A percentile compares a stretch with the other conserved stretches of the same genome.
These are phyloP conservation scores for Gnomoniopsis sp. DNA, from an alignment of 2,329 filamentous ascomycete species.

Conservation along the genomic window DNA sequence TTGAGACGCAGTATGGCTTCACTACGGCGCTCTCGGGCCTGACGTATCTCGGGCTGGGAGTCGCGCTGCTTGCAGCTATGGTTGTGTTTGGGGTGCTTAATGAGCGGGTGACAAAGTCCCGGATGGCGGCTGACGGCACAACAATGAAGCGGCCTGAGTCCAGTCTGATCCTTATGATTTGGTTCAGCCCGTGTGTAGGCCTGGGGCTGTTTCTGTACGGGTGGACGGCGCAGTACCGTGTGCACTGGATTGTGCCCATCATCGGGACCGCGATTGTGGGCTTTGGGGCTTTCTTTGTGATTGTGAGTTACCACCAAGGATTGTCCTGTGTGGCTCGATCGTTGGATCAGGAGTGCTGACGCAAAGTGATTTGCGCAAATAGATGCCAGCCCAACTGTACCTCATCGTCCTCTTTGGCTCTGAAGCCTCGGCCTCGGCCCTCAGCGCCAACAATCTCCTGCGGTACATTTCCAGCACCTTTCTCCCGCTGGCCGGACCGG, in stretches of 20 bases:
- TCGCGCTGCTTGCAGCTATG: constrained; percentile 10
- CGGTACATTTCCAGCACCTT: constrained; percentile 54
- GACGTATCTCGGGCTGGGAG: constrained; percentile 49
- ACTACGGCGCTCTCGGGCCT: constrained; percentile 27
- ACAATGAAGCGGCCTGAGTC: constrained; percentile 36
- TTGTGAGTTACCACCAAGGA: constrained; percentile 30
- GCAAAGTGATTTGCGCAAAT: constrained; percentile 28
- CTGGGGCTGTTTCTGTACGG: constrained; percentile 45
- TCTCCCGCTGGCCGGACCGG: constrained; percentile 54
- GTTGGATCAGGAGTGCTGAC: not conserved
- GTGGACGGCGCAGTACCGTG: constrained; percentile 39
- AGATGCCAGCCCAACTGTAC: constrained; percentile 34
- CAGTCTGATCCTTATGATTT: constrained; percentile 40
- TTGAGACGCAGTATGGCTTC: constrained; percentile 32
- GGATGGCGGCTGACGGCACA: not conserved
- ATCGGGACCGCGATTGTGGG: constrained; percentile 36
- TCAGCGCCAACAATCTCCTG: constrained; percentile 37
- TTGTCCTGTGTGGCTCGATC: too few relatives aligned
- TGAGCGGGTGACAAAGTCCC: not conserved
- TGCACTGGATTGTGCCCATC: constrained; percentile 47
- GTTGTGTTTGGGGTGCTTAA: not conserved
- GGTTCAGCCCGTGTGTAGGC: constrained; percentile 39
- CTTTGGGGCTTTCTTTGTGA: constrained; percentile 28
- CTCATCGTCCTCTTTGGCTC: constrained; percentile 49
- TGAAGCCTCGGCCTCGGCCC: constrained; percentile 31